Percentiles rank a stretch among this genome's conserved stretches.
Evolutionary conservation across 345 rosid species (phyloP).

Genomic region (Salix udensis): DNA sequence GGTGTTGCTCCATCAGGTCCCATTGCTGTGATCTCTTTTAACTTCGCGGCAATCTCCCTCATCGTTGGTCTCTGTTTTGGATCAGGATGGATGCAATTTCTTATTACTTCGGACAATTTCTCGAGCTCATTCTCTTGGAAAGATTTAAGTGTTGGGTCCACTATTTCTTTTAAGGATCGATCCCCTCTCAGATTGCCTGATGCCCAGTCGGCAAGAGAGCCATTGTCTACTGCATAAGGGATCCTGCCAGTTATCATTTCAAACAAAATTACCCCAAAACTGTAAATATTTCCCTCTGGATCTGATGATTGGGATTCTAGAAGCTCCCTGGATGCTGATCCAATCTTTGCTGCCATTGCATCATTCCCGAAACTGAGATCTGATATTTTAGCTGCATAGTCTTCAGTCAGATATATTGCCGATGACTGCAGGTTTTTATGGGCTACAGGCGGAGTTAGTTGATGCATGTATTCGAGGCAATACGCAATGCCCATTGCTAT

Average conservation of each 20-base stretch:
- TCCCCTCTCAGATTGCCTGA: conserved; percentile 40
- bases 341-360: conserved; percentile 38
- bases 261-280: conserved; percentile 60
- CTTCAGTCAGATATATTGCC: conserved; percentile 74
- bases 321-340: conserved; percentile 38
- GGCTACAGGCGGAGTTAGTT: conserved; percentile 60
- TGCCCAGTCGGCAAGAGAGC: conserved; percentile 48
- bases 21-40: conserved; percentile 68
- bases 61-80: conserved; percentile 54
- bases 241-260: conserved; percentile 78
- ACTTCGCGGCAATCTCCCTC: conserved; percentile 49
- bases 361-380: conserved; percentile 63
- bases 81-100: conserved; percentile 58
- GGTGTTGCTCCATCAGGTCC: conserved; percentile 71
- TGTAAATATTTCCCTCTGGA: conserved; percentile 48
- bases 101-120: conserved; percentile 55
- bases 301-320: conserved; percentile 42
- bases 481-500: conserved; percentile 85
- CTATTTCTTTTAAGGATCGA: conserved; percentile 43
- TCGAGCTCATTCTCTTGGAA: conserved; percentile 51
- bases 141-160: conserved; percentile 62
- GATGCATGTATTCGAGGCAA: conserved; percentile 93
- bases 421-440: conserved; percentile 60
- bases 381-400: conserved; percentile 89
- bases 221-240: conserved; percentile 46